Percentiles rank a stretch among this genome's conserved stretches.
These are phyloP conservation scores for Apiospora rasikravindrae DNA, from an alignment of 2,329 filamentous ascomycete genomes.

Conservation along the genomic window DNA sequence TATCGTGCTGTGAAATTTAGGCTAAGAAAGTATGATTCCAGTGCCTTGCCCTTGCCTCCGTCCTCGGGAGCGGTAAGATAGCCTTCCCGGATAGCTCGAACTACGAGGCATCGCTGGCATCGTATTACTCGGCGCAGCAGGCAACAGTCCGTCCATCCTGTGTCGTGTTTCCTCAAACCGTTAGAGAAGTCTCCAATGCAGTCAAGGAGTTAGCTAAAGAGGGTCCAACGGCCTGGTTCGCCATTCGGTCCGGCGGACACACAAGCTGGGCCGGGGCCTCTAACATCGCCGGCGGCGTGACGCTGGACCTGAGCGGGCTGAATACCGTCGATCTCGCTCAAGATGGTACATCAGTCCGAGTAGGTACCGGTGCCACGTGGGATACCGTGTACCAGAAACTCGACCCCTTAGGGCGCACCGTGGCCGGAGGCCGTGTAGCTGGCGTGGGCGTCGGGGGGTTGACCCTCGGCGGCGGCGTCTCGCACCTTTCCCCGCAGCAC, in stretches of 20 bases:
- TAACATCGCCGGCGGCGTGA: slow-evolving; percentile 47
- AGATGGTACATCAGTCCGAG: slow-evolving; percentile 41
- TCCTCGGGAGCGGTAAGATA: slow-evolving; percentile 25
- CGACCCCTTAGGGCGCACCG: slow-evolving; percentile 40
- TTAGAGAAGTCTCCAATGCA: slow-evolving; percentile 35
- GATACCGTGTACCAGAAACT: slow-evolving; percentile 46
- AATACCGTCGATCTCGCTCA: slow-evolving; percentile 41
- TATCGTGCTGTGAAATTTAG: too few species aligned
- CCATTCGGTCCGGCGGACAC: slow-evolving; percentile 58
- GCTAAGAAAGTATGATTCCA: too few species aligned
- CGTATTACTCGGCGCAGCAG: slow-evolving; percentile 28
- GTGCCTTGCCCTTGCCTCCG: too few species aligned
- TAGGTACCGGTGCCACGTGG: slow-evolving; percentile 53
- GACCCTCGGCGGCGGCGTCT: slow-evolving; percentile 27
- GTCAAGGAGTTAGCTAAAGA: slow-evolving; percentile 30
- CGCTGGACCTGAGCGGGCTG: slow-evolving; percentile 49
- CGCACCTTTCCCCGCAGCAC: slow-evolving; percentile 21
- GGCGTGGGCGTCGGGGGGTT: slow-evolving; percentile 26
- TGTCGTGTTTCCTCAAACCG: slow-evolving; percentile 31
- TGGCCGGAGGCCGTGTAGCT: slow-evolving; percentile 24
- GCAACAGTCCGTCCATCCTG: slow-evolving; percentile 28
- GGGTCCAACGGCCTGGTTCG: slow-evolving; percentile 43
- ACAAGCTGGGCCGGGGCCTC: slow-evolving; percentile 46
- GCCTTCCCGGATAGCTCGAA: slow-evolving; percentile 22
- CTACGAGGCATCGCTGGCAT: slow-evolving; percentile 27